Percentiles rank a stretch among this genome's conserved stretches.
These are phyloP conservation scores for Tremellales sp. DNA, from an alignment of 1,284 basidiomycete genomes.

Conservation along the genomic window DNA sequence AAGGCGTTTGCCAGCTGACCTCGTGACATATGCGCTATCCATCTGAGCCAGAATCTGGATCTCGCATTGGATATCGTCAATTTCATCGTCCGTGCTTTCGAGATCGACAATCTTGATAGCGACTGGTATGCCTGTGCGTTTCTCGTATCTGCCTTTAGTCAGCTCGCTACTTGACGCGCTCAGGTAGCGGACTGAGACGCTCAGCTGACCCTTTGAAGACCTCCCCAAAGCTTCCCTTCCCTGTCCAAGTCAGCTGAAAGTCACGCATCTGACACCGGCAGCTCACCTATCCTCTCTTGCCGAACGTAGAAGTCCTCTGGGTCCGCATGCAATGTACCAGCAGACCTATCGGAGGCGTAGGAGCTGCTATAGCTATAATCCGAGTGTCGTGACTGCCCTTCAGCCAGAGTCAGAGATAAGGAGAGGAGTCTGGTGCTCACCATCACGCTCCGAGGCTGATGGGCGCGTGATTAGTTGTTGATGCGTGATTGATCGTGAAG, in stretches of 20 bases:
- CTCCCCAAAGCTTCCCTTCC: conserved; percentile 94
- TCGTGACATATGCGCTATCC: conserved; percentile 92
- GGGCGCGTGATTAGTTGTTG: too few relatives aligned
- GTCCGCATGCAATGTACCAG: conserved; percentile 53
- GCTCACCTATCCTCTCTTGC: conserved; percentile 88
- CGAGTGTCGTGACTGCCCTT: too few relatives aligned
- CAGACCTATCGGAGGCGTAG: too few relatives aligned
- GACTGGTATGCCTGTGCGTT: conserved; percentile 84
- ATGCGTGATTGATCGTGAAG: too few relatives aligned
- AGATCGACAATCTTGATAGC: conserved; percentile 99
- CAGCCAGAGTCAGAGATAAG: too few relatives aligned
- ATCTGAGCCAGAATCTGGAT: conserved; percentile 98
- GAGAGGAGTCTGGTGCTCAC: too few relatives aligned
- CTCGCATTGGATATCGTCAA: conserved; percentile 98
- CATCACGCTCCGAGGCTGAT: too few relatives aligned
- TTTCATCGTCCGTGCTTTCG: conserved; percentile 98
- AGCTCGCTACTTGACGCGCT: background rate
- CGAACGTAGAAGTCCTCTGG: conserved; percentile 93
- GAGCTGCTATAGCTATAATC: too few relatives aligned
- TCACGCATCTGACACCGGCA: conserved; percentile 6
- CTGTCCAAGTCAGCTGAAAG: conserved; percentile 50
- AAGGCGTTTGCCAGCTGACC: conserved; percentile 59
- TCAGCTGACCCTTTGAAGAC: conserved; percentile 81
- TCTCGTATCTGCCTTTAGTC: conserved; percentile 66
- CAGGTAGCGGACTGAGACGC: background rate